Evolutionary conservation across 768 basidiomycete genomes (phyloP), one percentile per base, ranked within the genome.

Genomic region (Lactarius evosmus): DNA sequence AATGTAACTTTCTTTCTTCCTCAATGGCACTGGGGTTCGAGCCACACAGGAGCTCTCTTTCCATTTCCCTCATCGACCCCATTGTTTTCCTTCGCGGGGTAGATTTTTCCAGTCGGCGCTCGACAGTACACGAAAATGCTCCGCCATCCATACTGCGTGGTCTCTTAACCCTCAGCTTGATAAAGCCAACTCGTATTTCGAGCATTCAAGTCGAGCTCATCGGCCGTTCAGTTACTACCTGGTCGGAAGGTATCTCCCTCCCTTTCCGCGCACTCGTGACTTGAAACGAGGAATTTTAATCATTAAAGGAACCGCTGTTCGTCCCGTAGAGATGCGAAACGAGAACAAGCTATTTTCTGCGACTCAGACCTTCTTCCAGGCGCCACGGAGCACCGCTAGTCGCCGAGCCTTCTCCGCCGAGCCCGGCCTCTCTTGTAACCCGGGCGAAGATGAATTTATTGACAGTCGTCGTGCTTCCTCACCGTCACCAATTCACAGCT

Each of bases 171-270:
- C 75, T 91, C 62, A 78, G 76, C 19, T 74, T 90, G 49, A 77
- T 78, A 33, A 96, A 95, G 72, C 88, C 94, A 0, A 94, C 87
- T 57, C 86, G 87, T 73, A 87, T 99, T 68, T 86, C 89, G 34
- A 90, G 86, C 70, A 95, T 99, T 61, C 87, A 88, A 60, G 79
- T 96, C 44, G 84, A 87, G 72, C 77, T 99, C 19, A 77, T 85
- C 55, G 95, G 91, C 7, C 88, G 80, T 62, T 80, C 87, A 2
- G 75, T 80, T 17, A 89, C 87, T 3, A 82, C 84, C 38, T 97
- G 93, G 89, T 86, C 89, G 3, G 93, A 97, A 83, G 91, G 95
- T 94, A 66, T 62, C 46, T 66, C 52, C 61, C 41, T 38, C 40
- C 49, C 61, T 63, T 61, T 57, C 59, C 11, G 51, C 56, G 36